Conservation (phyloP, 495 filamentous ascomycete genomes). For the Aspergillus leporis region DNA sequence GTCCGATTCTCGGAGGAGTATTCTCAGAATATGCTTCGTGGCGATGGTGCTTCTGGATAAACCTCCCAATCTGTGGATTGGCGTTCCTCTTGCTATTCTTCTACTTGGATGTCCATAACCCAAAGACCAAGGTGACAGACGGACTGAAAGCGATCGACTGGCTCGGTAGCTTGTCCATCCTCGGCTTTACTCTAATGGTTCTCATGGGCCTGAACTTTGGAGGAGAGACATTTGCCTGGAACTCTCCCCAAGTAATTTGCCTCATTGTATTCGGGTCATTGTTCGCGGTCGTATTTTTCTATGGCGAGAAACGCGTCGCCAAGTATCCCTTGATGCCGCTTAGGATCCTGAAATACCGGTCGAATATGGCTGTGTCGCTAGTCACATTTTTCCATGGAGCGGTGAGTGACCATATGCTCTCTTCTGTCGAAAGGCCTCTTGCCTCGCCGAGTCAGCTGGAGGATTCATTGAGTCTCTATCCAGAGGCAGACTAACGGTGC, state of each 20-base stretch:
- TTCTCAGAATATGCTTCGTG: conserved; percentile 54
- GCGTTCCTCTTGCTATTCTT: conserved; percentile 63
- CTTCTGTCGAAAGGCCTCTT: no score
- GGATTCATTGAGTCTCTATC: neutral
- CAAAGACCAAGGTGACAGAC: conserved; percentile 61
- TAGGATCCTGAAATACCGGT: conserved; percentile 47
- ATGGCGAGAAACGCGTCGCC: conserved; percentile 67
- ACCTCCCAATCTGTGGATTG: conserved; percentile 63
- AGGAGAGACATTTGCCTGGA: conserved; percentile 66
- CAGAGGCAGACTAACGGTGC: neutral
- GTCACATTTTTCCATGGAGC: neutral
- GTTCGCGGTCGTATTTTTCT: conserved; percentile 56
- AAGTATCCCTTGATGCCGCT: conserved; percentile 71
- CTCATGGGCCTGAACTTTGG: conserved; percentile 70
- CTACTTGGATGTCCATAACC: conserved; percentile 70
- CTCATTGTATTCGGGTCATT: conserved; percentile 67
- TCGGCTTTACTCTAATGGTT: conserved; percentile 68
- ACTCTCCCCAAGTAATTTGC: conserved; percentile 65
- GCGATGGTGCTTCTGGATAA: conserved; percentile 59
- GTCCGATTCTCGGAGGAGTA: conserved; percentile 65
- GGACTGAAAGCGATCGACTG: conserved; percentile 75
- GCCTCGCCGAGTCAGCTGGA: neutral
- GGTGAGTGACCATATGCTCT: neutral
- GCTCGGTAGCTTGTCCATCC: conserved; percentile 61
- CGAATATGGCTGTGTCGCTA: neutral